Evolutionary conservation across 2,329 filamentous ascomycete genomes (phyloP), one percentile per base, ranked within the genome.

Genomic region (Phialemonium atrogriseum): DNA sequence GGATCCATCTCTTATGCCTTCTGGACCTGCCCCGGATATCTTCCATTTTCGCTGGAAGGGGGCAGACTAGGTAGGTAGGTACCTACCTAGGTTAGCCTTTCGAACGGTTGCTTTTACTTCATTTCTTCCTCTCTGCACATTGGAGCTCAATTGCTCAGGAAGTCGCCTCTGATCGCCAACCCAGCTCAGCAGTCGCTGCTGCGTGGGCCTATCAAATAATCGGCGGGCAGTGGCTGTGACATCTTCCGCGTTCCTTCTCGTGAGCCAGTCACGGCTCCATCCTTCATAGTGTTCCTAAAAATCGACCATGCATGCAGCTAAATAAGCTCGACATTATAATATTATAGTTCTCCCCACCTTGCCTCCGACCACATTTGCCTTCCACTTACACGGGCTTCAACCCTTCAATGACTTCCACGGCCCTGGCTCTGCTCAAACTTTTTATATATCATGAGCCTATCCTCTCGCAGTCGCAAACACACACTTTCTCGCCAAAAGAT

Each of bases 271-370:
- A 28, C 26, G 5, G 25, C 30, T 38, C 24, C 20, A 20, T 30
- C 32, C 7, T 29, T 28, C 13, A 16, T 35, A 20, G 30, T 30
- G 27, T 36, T 24, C 32, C 33, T 26, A 32, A 27, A 33, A 28
- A 30, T 24, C 26, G 31, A 29, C 34, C 29, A 34, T 38, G 35
- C 38, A 40, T 18, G 32, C 32, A 26, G 26, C 31, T 35, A 30
- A 24, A 36, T 22, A 35, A 33, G 35, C 31, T 34, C 35, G 39
- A 43, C 27, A 34, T 35, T 43, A 40, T 43, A 43, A n/a, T n/a
- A n/a, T 40, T 35, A 25, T 35, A 33, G 33, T 32, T 27, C 32
- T 38, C 33, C 40, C 34, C 32, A 33, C 35, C 35, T 14, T 24
- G 26, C 32, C 20, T 36, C 32, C 35, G 13, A 19, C 33, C 32